Base-by-base conservation (phyloP, 805 yeast species). In the Metschnikowia amazonensis region DNA sequence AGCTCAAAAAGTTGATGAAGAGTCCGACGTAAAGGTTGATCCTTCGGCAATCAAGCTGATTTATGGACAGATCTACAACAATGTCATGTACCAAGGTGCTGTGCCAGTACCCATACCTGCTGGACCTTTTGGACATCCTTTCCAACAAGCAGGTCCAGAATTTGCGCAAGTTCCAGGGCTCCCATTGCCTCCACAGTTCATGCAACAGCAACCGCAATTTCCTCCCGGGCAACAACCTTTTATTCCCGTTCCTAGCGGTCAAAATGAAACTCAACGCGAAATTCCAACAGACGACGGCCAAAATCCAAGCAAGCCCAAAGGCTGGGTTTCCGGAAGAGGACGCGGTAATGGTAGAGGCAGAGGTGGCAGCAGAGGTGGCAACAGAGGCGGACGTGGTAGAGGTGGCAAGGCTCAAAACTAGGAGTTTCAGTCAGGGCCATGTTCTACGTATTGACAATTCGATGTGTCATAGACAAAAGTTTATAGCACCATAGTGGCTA, bases 61-160 rank as follows among this genome's bases (percentile, higher is more conserved):
- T 38, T 71, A 70, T 46, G 74, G 73, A 2, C 72, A 69, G 47
- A 71, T 71, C 33, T 70, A 70, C 55, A 65, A 67, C 42, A 63
- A 66, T 42, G 74, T 71, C 21, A 70, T 71, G 75, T 60, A 54
- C 50, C 70, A 70, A 43, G 74, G 74, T 11, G 45, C 45, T n/a
- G 37, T 34, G 14, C 50, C 52, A 16, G 9, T 48, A 44, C 10
- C 45, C 45, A 29, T 46, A 36, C 34, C 46, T 2, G 33, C 31
- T 31, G 42, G 39, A 10, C 44, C 51, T 11, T 33, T 17, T 14
- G 42, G 33, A 10, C 41, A 37, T 9, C 24, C 33, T 5, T 29
- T 30, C 35, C 36, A 21, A n/a, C 35, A 21, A 11, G 29, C 42
- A 5, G 42, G 42, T 14, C 41, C 41, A n/a, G 47, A 36, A 28